These are phyloP conservation scores for Melaleuca alternifolia DNA, from an alignment of 345 rosid genomes.

Conservation along the genomic window DNA sequence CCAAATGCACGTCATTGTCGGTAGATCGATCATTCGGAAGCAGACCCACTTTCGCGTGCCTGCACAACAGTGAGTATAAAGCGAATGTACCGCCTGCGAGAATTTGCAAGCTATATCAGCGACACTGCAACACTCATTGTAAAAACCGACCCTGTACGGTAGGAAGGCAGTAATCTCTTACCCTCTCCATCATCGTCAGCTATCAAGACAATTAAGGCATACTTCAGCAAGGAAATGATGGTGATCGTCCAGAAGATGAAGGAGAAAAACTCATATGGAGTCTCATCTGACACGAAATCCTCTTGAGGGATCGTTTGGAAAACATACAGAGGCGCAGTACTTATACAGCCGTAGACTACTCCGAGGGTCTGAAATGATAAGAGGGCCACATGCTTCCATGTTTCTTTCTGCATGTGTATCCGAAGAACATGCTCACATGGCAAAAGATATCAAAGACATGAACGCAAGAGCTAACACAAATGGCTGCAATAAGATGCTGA, in stretches of 20 bases:
- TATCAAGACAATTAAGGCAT: conserved; percentile 38
- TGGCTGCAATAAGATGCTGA: not conserved
- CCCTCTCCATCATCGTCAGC: conserved; percentile 62
- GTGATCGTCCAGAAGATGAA: conserved; percentile 60
- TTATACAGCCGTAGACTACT: conserved; percentile 46
- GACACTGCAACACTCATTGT: not conserved
- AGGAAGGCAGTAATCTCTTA: conserved; percentile 2
- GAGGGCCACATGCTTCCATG: conserved; percentile 37
- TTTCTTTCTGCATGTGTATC: conserved; percentile 20
- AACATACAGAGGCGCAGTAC: conserved; percentile 52
- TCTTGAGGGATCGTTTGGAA: conserved; percentile 24
- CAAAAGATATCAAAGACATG: not conserved
- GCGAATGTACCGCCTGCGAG: conserved; percentile 57
- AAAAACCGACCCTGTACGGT: not conserved
- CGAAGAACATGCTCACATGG: not conserved
- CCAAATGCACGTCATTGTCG: conserved; percentile 8
- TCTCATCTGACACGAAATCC: conserved; percentile 23
- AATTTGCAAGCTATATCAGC: not conserved
- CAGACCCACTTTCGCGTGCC: conserved; percentile 45
- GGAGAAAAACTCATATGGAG: conserved; percentile 38
- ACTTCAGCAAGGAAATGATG: conserved; percentile 36
- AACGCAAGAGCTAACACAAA: not conserved
- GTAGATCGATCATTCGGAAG: conserved; percentile 28
- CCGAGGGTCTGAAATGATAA: conserved; percentile 51
- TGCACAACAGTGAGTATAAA: conserved; percentile 46